Evolutionary conservation across 2,329 filamentous ascomycete species (phyloP).

Genomic region (Penicillium sp.): DNA sequence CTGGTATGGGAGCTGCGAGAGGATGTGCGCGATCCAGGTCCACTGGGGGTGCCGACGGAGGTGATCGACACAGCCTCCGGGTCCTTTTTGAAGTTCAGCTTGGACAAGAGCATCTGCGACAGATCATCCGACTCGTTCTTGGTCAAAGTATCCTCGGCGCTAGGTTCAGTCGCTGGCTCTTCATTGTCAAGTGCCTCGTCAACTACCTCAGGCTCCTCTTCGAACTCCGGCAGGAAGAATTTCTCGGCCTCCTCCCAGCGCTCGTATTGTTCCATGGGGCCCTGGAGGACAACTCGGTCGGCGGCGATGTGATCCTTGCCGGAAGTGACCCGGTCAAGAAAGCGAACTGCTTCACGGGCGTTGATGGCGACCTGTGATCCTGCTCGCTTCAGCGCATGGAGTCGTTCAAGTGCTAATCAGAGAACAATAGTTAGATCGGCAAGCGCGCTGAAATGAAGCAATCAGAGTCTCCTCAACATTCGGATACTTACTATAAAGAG

Average conservation of each 20-base stretch:
- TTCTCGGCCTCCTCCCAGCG: constrained; percentile 48
- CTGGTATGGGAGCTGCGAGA: constrained; percentile 48
- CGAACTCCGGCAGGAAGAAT: constrained; percentile 46
- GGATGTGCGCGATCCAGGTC: constrained; percentile 44
- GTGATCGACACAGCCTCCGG: constrained; percentile 39
- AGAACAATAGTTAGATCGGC: constrained; percentile 13
- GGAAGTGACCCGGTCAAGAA: constrained; percentile 51
- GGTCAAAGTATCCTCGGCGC: constrained; percentile 14
- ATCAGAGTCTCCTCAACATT: not conserved
- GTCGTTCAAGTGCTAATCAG: constrained; percentile 45
- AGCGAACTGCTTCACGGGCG: constrained; percentile 52
- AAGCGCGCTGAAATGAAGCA: constrained; percentile 9
- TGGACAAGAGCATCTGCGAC: constrained; percentile 49
- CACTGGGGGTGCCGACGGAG: constrained; percentile 44
- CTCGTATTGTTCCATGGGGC: constrained; percentile 50
- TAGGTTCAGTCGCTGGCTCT: constrained; percentile 19
- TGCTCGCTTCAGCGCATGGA: constrained; percentile 46
- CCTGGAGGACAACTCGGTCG: constrained; percentile 47
- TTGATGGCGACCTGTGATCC: constrained; percentile 49
- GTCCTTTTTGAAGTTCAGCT: constrained; percentile 48
- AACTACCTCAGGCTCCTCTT: constrained; percentile 37
- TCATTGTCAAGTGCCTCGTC: constrained; percentile 18
- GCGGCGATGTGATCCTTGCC: constrained; percentile 45
- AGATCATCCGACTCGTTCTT: constrained; percentile 36
- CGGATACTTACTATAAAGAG: constrained; percentile 48